Base-by-base conservation (phyloP, 2,329 filamentous ascomycete genomes). In the Coniella lustricola region DNA sequence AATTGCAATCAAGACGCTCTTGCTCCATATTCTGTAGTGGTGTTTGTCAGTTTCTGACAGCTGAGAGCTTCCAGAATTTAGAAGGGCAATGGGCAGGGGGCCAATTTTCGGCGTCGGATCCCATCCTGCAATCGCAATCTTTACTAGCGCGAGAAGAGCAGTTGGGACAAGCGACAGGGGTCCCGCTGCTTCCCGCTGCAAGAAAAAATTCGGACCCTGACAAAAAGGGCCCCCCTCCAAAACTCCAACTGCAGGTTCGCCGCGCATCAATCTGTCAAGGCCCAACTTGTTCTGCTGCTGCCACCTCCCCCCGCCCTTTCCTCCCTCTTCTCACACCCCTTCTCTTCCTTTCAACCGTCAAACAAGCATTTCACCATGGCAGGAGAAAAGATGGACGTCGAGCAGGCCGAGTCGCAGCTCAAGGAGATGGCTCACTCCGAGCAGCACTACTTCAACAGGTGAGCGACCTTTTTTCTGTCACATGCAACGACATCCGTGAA, bases 381-480 rank as follows among this genome's bases (percentile, higher is more conserved):
- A 46, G 67, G 70, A 57, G 70, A 72, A 52, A 73, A 72, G 53
- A 80, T 78, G 75, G 78, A 81, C 38, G 70, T 81, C 51, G 77
- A 79, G 62, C 65, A 70, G 56, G 79, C 78, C 42, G 79, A 83
- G 71, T 66, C 76, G 64, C 73, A 74, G 68, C 76, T 87, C 68
- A 82, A 84, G 65, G 67, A 73, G 60, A 84, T 95, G 79, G 85
- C 87, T 66, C 90, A 95, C 73, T 93, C 90, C 56, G 93, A 98
- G 77, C 90, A 94, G 69, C 93, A 97, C 71, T 98, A 97, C 77
- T 97, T 97, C 76, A 97, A 96, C 74, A 95, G 90, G 90, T 94
- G 72, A 56, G 61, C 57, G 65, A 50, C 40, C 53, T 57, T 52
- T 52, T 40, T 49, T 46, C 35, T 49, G 18, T 39, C 44, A 46